These are phyloP conservation scores for Penicillium sp. DNA, from an alignment of 2,329 filamentous ascomycete species.

Conservation along the genomic window DNA sequence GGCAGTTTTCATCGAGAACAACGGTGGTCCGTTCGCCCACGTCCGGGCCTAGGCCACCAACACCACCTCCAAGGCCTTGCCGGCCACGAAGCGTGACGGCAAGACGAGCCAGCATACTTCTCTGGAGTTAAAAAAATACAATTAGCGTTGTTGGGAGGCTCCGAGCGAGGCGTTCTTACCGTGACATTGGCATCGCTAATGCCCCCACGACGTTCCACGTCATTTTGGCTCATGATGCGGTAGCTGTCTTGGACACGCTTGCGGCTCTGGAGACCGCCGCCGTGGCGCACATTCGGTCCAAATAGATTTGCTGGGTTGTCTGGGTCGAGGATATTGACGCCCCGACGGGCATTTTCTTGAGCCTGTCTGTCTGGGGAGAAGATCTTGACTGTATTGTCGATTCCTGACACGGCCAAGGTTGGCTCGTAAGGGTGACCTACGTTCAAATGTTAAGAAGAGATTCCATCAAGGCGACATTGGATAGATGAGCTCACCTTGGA, in stretches of 20 bases:
- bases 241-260: conserved; percentile 60
- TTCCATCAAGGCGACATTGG: background rate
- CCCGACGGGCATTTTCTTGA: conserved; percentile 56
- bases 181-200: conserved; percentile 58
- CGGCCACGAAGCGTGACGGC: conserved; percentile 43
- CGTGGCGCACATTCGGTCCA: conserved; percentile 25
- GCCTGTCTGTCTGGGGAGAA: conserved; percentile 61
- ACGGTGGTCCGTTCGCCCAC: conserved; percentile 34
- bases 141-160: background rate
- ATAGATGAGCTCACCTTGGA: conserved; percentile 51
- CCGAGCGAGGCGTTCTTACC: conserved; percentile 35
- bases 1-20: conserved; percentile 47
- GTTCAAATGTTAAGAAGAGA: conserved; percentile 12
- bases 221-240: conserved; percentile 61
- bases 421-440: conserved; percentile 65
- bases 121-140: conserved; percentile 28
- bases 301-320: conserved; percentile 40
- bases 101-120: conserved; percentile 48
- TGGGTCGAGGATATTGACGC: conserved; percentile 56
- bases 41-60: conserved; percentile 25
- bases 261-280: conserved; percentile 53
- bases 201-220: conserved; percentile 57
- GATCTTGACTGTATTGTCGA: conserved; percentile 67
- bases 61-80: conserved; percentile 29
- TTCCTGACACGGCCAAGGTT: conserved; percentile 63